Evolutionary conservation across 2,329 filamentous ascomycete species (phyloP).

Genomic region (Nannizzia gypsea): DNA sequence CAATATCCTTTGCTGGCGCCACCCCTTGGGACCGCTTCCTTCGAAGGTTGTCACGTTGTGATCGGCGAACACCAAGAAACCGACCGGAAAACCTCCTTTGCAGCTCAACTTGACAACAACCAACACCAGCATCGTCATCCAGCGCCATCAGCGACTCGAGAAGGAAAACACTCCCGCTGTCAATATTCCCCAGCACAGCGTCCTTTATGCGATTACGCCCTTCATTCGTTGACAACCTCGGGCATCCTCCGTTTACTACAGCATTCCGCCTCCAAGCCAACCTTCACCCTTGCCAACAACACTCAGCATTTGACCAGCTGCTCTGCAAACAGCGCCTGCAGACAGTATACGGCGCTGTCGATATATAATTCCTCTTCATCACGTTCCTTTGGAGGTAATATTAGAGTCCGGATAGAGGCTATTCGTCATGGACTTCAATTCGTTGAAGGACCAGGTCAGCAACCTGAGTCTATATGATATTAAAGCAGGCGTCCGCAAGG

Average conservation of each 20-base stretch:
- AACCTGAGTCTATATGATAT: conserved; percentile 90
- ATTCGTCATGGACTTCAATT: conserved; percentile 67
- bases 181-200: not conserved
- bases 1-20: not conserved
- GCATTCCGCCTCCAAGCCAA: not conserved
- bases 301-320: not conserved
- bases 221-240: not conserved
- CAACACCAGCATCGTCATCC: not conserved
- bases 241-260: not conserved
- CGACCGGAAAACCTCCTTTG: not conserved
- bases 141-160: not conserved
- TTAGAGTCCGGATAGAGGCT: not conserved
- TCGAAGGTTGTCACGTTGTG: not conserved
- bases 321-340: not conserved
- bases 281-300: not conserved
- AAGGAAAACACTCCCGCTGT: not conserved
- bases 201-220: not conserved
- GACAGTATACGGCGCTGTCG: not conserved
- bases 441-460: conserved; percentile 72
- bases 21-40: not conserved
- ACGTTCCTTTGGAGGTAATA: not conserved
- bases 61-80: not conserved
- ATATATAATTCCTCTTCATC: not conserved
- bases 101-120: not conserved
- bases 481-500: conserved; percentile 88